Evolutionary conservation across 2,329 filamentous ascomycete genomes (phyloP), one percentile per base, ranked within the genome.

Genomic region (Sclerotinia borealis): DNA sequence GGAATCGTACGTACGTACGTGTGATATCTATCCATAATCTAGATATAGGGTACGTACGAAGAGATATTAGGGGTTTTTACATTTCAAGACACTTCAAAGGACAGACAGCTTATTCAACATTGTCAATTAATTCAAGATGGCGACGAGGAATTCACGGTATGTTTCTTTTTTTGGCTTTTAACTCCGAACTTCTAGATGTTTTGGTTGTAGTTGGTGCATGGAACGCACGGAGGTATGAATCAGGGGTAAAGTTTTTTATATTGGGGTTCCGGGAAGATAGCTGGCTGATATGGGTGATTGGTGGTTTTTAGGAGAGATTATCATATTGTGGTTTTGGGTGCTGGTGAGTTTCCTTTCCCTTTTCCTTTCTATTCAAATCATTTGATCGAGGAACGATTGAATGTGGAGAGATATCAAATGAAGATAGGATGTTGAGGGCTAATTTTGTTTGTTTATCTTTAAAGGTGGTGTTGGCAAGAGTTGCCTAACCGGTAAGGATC

Each of bases 391-490:
- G 19, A 50, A 52, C 36, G 29, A 48, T 34, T 29, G 7, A 11
- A 51, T 51, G 27, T 15, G 19, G 48, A 29, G 19, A 51, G 37
- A 31, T 56, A 9, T 56, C 27, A 34, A 31, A 43, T 34, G 19
- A 56, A 45, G 39, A 56, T 19, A 17, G 43, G 25, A 37, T 56
- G 17, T 56, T 36, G 31, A 62, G 56, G 41, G 67, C 69, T 72
- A 67, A 67, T 68, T 67, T 64, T 68, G 69, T 69, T 70, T 72
- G 58, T 65, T 65, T 65, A 72, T 72, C 73, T 59, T 55, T 41
- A 56, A 62, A 87, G 85, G 88, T 76, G 88, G 88, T 72, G 88
- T 91, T 70, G 88, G 87, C 65, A 91, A 91, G 76, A 90, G 86
- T 75, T 90, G 87, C 79, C 79, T 90, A 69, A 90, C 88, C 73